Conservation (phyloP, 2,329 filamentous ascomycete genomes). For the Dendryphion nanum region DNA sequence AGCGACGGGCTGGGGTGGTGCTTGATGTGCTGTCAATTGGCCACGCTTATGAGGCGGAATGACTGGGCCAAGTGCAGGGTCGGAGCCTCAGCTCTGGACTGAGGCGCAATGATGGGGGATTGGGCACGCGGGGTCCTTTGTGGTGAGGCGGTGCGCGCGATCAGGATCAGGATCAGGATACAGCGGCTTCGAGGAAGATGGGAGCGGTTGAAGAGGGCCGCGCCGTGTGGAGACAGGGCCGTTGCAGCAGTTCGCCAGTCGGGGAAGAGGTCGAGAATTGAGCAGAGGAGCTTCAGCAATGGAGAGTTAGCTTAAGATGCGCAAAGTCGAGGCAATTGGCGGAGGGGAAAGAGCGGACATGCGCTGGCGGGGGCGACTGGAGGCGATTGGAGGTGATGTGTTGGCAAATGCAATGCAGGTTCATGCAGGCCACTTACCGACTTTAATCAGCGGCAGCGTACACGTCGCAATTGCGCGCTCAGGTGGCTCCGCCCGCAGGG, state of each 20-base stretch:
- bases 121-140: constrained; percentile 10
- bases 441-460: constrained; percentile 33
- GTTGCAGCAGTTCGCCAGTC: constrained; percentile 35
- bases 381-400: constrained; percentile 44
- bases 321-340: constrained; percentile 37
- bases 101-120: constrained; percentile 31
- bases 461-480: constrained; percentile 30
- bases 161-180: constrained; percentile 2
- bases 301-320: constrained; percentile 34
- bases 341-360: constrained; percentile 33
- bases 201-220: constrained; percentile 31
- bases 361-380: constrained; percentile 29
- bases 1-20: constrained; percentile 23
- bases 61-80: constrained; percentile 27
- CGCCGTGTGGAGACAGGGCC: constrained; percentile 34
- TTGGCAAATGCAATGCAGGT: constrained; percentile 43
- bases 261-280: constrained; percentile 26
- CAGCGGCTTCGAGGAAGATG: constrained; percentile 6
- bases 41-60: constrained; percentile 39
- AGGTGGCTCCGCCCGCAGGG: constrained; percentile 21
- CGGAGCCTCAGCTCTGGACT: constrained; percentile 27
- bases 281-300: constrained; percentile 32
- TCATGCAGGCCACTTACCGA: constrained; percentile 42
- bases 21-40: constrained; percentile 46
- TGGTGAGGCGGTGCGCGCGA: constrained; percentile 33